Conservation (phyloP, 106 monocot species). For the Cymbidium sinense region DNA sequence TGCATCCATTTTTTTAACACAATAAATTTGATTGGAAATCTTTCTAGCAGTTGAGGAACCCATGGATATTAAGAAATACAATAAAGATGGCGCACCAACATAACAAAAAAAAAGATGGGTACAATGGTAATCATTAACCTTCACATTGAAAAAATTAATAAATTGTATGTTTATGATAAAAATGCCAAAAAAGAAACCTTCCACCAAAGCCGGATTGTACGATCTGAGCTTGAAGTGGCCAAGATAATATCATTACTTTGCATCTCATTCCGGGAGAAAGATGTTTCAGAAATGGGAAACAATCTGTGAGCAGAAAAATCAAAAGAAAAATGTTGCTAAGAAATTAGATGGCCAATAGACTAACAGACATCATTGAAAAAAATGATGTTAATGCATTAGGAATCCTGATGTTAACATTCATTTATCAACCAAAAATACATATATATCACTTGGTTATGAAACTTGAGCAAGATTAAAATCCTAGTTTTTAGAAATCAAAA, state of each 20-base stretch:
- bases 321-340: neutral
- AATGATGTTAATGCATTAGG: no score
- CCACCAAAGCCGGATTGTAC: constrained; percentile 83
- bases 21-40: neutral
- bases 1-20: no score
- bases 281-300: constrained; percentile 45
- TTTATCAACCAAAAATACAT: no score
- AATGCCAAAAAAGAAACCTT: constrained; percentile 39
- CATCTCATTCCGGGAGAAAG: constrained; percentile 39
- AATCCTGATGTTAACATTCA: no score
- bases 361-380: neutral
- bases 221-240: constrained; percentile 74
- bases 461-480: no score
- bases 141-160: neutral
- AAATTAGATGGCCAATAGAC: neutral
- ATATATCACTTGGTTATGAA: no score
- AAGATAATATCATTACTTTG: constrained; percentile 38
- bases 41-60: neutral
- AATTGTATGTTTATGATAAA: neutral
- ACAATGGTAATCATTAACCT: neutral
- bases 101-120: neutral
- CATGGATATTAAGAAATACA: no score
- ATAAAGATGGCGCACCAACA: neutral
- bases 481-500: no score
- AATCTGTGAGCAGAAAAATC: constrained; percentile 35